Evolutionary conservation across 2,329 filamentous ascomycete species (phyloP).

Genomic region (Nemania abortiva): DNA sequence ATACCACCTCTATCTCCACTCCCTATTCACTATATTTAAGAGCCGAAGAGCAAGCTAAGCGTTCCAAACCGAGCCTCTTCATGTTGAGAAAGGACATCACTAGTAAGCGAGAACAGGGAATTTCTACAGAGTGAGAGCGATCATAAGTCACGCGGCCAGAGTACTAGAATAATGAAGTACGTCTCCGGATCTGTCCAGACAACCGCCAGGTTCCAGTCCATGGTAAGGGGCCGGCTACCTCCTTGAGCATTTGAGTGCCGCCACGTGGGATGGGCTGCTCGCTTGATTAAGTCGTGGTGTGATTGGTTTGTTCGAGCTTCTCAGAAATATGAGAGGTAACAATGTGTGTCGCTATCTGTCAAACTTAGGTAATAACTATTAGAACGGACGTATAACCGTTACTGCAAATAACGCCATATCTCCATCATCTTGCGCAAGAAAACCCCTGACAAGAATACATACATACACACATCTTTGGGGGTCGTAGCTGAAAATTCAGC

Average conservation of each 20-base stretch:
- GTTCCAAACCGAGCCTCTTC: background rate
- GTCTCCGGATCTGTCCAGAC: background rate
- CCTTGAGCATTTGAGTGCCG: no score
- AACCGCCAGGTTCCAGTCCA: background rate
- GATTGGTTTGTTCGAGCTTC: background rate
- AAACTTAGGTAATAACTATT: background rate
- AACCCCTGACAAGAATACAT: background rate
- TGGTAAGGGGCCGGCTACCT: background rate
- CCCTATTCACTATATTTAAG: background rate
- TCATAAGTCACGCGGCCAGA: background rate
- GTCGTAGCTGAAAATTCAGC: slow-evolving; percentile 7
- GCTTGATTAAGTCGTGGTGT: background rate
- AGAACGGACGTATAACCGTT: background rate
- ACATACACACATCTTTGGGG: background rate
- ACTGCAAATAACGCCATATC: background rate
- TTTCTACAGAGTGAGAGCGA: background rate
- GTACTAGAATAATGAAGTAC: background rate
- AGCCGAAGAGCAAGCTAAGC: background rate
- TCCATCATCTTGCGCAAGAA: background rate
- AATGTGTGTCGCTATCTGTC: background rate
- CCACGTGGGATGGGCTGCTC: background rate
- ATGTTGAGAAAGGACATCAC: background rate
- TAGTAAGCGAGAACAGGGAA: background rate
- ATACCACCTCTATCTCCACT: no score
- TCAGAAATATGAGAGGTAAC: background rate